Percentiles rank a stretch among this genome's conserved stretches.
phyloP scores from a whole-genome alignment of 768 basidiomycete species.

The Lepiota subincarnata region DNA sequence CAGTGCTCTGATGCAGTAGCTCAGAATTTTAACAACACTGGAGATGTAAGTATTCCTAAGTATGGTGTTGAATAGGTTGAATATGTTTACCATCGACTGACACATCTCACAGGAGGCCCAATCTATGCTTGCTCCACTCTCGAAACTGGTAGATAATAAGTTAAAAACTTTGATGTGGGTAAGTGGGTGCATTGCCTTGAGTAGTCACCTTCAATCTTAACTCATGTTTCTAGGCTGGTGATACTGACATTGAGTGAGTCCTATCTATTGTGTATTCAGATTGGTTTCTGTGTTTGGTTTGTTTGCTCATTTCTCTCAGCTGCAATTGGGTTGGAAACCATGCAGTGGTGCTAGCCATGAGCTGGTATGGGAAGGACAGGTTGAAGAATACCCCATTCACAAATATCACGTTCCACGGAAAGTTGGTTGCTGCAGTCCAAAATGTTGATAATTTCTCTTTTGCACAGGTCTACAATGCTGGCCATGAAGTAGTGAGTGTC shows the following conservation, averaged over 20 bases:
- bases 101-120: slow-evolving; percentile 40
- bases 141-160: slow-evolving; percentile 38
- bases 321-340: slow-evolving; percentile 47
- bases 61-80: background rate
- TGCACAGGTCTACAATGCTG: slow-evolving; percentile 59
- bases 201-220: background rate
- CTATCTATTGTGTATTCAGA: background rate
- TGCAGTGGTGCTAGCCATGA: slow-evolving; percentile 38
- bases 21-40: slow-evolving; percentile 43
- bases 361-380: slow-evolving; percentile 40
- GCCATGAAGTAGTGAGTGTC: slow-evolving; percentile 58
- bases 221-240: slow-evolving; percentile 34
- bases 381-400: slow-evolving; percentile 34
- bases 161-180: slow-evolving; percentile 47
- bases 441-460: slow-evolving; percentile 67
- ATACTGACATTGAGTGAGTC: slow-evolving; percentile 47
- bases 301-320: slow-evolving; percentile 18
- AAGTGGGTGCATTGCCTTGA: slow-evolving; percentile 1
- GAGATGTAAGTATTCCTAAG: slow-evolving; percentile 40
- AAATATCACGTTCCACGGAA: slow-evolving; percentile 55
- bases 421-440: slow-evolving; percentile 52
- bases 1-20: slow-evolving; percentile 46
- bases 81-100: background rate
- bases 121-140: slow-evolving; percentile 46
- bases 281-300: background rate